A percentile compares a stretch with the other conserved stretches of the same genome.
Evolutionary conservation across 257 asterid species (phyloP).

Genomic region (Craterostigma plantagineum): DNA sequence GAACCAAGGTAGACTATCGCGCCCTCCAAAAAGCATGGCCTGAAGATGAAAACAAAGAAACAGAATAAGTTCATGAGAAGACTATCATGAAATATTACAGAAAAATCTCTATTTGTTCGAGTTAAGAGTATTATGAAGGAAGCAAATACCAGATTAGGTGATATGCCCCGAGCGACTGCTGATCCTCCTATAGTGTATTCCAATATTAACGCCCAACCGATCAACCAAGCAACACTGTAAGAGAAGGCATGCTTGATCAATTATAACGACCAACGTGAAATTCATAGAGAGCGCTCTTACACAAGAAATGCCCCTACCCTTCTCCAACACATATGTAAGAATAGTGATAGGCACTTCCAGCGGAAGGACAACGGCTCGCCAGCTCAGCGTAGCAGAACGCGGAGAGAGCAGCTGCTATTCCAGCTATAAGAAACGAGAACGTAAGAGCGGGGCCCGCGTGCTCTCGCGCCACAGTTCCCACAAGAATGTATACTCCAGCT

Average conservation of each 20-base stretch:
- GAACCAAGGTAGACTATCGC: slow-evolving; percentile 58
- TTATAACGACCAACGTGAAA: not conserved
- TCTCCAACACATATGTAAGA: slow-evolving; percentile 91
- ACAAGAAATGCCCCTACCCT: no score
- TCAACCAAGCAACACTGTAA: slow-evolving; percentile 86
- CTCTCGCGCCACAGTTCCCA: slow-evolving; percentile 94
- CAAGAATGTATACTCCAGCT: slow-evolving; percentile 89
- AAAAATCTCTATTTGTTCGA: not conserved
- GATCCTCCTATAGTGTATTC: slow-evolving; percentile 98
- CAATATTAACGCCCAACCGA: slow-evolving; percentile 90
- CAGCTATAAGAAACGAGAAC: slow-evolving; percentile 79
- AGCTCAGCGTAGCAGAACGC: slow-evolving; percentile 95
- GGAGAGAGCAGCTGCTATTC: slow-evolving; percentile 93
- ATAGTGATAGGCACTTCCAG: slow-evolving; percentile 98
- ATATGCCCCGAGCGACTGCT: slow-evolving; percentile 97
- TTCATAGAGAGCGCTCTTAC: no score
- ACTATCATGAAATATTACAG: not conserved
- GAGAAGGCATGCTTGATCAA: slow-evolving; percentile 4
- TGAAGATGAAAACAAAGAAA: slow-evolving; percentile 7
- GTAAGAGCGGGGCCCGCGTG: slow-evolving; percentile 91
- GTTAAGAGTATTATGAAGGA: slow-evolving; percentile 4
- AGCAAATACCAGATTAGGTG: slow-evolving; percentile 70
- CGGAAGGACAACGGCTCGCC: slow-evolving; percentile 88
- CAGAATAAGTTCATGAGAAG: slow-evolving; percentile 7
- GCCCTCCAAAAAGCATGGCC: slow-evolving; percentile 92